phyloP scores from a whole-genome alignment of 164 flowering plant species.

The Warburgia ugandensis region DNA sequence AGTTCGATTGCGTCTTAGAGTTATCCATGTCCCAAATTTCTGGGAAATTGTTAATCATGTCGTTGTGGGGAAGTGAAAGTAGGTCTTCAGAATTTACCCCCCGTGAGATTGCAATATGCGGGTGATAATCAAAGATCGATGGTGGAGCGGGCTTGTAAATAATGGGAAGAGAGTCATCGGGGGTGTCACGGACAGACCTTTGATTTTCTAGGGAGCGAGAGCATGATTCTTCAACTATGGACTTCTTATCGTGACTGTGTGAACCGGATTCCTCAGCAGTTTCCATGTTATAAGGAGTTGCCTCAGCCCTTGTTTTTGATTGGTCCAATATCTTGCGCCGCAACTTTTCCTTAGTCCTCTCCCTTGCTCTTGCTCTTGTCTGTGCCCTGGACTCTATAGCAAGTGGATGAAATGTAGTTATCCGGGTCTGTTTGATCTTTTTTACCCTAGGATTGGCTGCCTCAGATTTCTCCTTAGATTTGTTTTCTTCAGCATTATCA shows the following conservation, averaged over 20 bases:
- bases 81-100: constrained; percentile 14
- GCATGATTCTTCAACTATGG: background rate
- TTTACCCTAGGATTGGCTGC: constrained; percentile 12
- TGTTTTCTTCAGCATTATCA: background rate
- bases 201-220: constrained; percentile 14
- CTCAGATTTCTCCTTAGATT: constrained; percentile 1
- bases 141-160: constrained; percentile 17
- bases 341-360: constrained; percentile 36
- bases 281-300: constrained; percentile 13
- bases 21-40: constrained; percentile 8
- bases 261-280: constrained; percentile 26
- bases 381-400: constrained; percentile 35
- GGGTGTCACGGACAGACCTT: no score
- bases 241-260: constrained; percentile 17
- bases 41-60: constrained; percentile 3
- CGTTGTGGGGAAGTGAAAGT: background rate
- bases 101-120: constrained; percentile 11
- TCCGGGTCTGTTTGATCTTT: constrained; percentile 14
- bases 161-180: no score
- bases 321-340: constrained; percentile 7
- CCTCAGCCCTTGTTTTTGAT: constrained; percentile 4
- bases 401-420: constrained; percentile 11
- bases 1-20: no score
- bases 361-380: constrained; percentile 58
- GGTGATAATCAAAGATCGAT: constrained; percentile 15